phyloP scores from a whole-genome alignment of 257 asterid species.

The Plantago major region DNA sequence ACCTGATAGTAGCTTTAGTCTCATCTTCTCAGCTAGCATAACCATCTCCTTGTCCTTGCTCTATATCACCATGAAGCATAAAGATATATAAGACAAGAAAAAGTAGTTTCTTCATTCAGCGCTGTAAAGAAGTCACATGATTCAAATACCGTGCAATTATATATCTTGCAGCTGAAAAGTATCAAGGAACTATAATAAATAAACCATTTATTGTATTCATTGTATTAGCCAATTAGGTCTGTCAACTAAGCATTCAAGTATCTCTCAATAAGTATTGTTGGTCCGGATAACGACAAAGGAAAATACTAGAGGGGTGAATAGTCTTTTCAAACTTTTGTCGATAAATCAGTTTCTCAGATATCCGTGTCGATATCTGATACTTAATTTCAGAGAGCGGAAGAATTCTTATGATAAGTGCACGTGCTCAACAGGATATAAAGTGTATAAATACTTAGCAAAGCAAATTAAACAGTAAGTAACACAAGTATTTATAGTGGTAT shows the following conservation, averaged over 20 bases:
- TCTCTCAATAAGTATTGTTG: conserved; percentile 16
- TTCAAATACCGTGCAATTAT: neutral
- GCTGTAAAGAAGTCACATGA: neutral
- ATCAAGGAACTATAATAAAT: neutral
- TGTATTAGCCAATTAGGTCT: neutral
- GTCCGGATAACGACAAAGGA: too few species aligned
- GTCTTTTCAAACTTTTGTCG: too few species aligned
- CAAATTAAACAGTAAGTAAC: too few species aligned
- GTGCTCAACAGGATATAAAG: too few species aligned
- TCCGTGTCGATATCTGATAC: too few species aligned
- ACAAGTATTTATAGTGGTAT: too few species aligned
- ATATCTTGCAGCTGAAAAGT: conserved; percentile 9
- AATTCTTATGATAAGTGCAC: too few species aligned
- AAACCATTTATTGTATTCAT: neutral
- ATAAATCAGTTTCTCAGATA: too few species aligned
- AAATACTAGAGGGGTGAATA: too few species aligned
- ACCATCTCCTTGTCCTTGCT: conserved; percentile 98
- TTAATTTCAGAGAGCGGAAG: too few species aligned
- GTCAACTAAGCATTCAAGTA: conserved; percentile 11
- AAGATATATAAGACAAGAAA: conserved; percentile 9
- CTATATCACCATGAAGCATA: conserved; percentile 28
- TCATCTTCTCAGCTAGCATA: conserved; percentile 95
- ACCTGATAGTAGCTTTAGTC: conserved; percentile 81
- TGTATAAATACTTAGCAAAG: too few species aligned
- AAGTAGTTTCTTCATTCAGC: neutral